Conservation (phyloP, 805 yeast species). For the Ogataea siamensis region DNA sequence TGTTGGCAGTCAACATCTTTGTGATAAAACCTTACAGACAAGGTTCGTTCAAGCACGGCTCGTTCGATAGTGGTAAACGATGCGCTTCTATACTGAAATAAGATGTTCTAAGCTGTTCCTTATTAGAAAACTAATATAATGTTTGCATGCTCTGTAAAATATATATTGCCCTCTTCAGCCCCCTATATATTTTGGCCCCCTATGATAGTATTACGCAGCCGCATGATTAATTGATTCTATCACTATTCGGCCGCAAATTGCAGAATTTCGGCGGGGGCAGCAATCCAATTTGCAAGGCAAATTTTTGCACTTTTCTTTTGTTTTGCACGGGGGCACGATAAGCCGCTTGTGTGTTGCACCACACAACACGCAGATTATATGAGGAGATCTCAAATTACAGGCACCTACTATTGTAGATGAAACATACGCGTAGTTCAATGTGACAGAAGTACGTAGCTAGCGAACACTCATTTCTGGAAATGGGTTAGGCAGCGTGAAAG, state of each 20-base stretch:
- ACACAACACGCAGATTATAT: conserved; percentile 6
- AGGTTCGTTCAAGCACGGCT: background rate
- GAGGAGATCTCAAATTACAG: background rate
- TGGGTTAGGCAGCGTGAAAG: too few relatives aligned
- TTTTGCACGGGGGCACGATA: conserved; percentile 13
- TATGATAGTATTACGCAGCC: conserved; percentile 4
- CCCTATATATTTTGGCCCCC: conserved; percentile 6
- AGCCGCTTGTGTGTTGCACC: conserved; percentile 6
- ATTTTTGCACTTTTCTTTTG: conserved; percentile 6
- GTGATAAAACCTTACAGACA: background rate
- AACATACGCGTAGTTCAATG: conserved; percentile 3
- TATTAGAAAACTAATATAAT: conserved; percentile 1
- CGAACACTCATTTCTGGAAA: too few relatives aligned
- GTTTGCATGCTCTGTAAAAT: conserved; percentile 2
- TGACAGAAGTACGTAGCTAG: background rate
- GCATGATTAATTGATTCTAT: conserved; percentile 8
- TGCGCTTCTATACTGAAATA: too few relatives aligned
- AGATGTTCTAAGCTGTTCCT: background rate
- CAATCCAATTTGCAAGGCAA: conserved; percentile 7
- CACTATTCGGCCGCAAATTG: conserved; percentile 1
- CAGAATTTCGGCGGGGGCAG: conserved; percentile 9
- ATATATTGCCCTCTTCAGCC: conserved; percentile 14
- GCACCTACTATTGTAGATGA: conserved; percentile 6
- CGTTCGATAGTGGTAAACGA: too few relatives aligned
- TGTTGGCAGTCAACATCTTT: conserved; percentile 29